These are phyloP conservation scores for Coemansia sp. DNA, from an alignment of 192 early-diverging fungal species.

Conservation along the genomic window DNA sequence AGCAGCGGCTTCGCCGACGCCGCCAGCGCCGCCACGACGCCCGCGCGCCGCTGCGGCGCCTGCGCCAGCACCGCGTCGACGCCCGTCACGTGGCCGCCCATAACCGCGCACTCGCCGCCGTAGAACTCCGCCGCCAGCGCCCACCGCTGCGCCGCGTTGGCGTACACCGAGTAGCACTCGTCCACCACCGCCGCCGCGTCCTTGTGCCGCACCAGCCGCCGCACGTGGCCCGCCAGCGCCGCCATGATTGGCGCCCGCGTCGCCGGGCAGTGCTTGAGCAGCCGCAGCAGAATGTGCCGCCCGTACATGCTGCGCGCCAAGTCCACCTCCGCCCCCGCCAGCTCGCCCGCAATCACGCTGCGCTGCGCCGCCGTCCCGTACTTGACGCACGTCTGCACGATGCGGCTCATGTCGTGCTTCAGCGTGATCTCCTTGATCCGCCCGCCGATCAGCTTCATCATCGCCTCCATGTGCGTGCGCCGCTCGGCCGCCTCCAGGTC, in stretches of 20 bases:
- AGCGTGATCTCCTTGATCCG: constrained; percentile 87
- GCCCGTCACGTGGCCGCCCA: constrained; percentile 55
- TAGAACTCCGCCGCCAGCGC: constrained; percentile 90
- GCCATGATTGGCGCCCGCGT: constrained; percentile 72
- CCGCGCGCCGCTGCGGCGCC: constrained; percentile 36
- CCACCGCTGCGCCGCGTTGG: constrained; percentile 73
- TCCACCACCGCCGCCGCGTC: constrained; percentile 89
- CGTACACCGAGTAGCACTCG: constrained; percentile 79
- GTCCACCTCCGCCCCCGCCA: constrained; percentile 74
- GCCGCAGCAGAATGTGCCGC: constrained; percentile 83
- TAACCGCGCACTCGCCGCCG: constrained; percentile 88
- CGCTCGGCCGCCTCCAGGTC: constrained; percentile 68
- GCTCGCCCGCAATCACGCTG: constrained; percentile 77
- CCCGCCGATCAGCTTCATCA: constrained; percentile 83
- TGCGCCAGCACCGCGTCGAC: constrained; percentile 61
- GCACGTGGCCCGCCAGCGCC: constrained; percentile 80
- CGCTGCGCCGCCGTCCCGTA: constrained; percentile 80
- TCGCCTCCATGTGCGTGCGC: constrained; percentile 66
- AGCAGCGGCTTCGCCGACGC: constrained; percentile 70
- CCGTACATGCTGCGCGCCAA: constrained; percentile 83
- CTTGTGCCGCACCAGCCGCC: constrained; percentile 86
- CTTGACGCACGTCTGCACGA: constrained; percentile 93
- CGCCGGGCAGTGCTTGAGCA: constrained; percentile 82
- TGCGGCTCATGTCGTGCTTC: constrained; percentile 94
- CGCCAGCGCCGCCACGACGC: constrained; percentile 71